Evolutionary conservation across 2,329 filamentous ascomycete genomes (phyloP), one percentile per base, ranked within the genome.

Genomic region (Gaeumannomyces sp.): DNA sequence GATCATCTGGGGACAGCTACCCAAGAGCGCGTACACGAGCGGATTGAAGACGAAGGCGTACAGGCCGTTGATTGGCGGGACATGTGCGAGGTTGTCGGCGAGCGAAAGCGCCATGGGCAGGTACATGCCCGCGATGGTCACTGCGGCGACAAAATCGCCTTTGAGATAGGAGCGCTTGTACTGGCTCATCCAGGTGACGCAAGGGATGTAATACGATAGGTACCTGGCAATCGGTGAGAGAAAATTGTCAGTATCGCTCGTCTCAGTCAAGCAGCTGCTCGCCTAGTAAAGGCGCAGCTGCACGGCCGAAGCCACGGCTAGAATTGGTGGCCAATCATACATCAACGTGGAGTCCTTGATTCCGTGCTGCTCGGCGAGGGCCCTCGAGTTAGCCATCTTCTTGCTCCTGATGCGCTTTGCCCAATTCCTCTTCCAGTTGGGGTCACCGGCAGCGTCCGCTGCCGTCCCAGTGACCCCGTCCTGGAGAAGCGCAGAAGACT

Each of bases 111-210:
- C 90, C 93, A 99, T 97, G 63, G 95, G 95, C 53, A 99, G 90
- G 76, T 99, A 99, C 79, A 99, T 95, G 31, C 93, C 97, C n/a
- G 94, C 92, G 80, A 99, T 89, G n/a, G 95, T 98, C 68, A 98
- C 76, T 61, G 94, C 93, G 11, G 94, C 90, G 19, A 96, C 81
- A 25, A 98, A 78, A 76, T 99, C 95, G 61, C 95, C 95, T 70
- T 89, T 86, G 61, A 98, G 76, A 76, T 91, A 97, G 4, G 86
- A 85, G 83, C 87, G 88, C 70, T 85, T 87, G 77, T 99, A 99
- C 77, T 97, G 92, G 63, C 82, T 83, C 67, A 96, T 89, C 95
- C 95, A 99, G 68, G 89, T 93, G 69, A 97, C 80, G 67, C 93
- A 91, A 0, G 95, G 95, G 60, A 99, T 81, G 74, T 99, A 99